Percentiles rank a stretch among this genome's conserved stretches.
Evolutionary conservation across 192 early-diverging fungal genomes (phyloP).

Genomic region (Rhizophlyctis rosea): DNA sequence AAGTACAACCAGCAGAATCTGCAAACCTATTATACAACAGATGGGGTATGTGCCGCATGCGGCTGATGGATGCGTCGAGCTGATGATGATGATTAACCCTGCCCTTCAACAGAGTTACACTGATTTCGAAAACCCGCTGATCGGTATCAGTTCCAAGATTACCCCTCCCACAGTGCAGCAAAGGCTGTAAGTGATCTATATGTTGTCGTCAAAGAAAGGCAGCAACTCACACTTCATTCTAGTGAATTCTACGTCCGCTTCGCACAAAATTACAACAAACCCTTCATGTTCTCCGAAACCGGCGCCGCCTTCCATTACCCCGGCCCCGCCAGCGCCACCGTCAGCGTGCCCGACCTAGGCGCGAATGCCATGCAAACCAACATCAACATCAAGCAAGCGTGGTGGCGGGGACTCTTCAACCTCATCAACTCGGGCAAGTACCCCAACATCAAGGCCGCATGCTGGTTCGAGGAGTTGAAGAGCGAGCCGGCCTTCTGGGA

Average conservation of each 20-base stretch:
- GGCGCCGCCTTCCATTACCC: slow-evolving; percentile 26
- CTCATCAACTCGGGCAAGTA: slow-evolving; percentile 1
- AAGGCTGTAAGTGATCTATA: not conserved
- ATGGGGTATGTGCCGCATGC: slow-evolving; percentile 14
- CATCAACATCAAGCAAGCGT: slow-evolving; percentile 33
- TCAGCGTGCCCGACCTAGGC: not conserved
- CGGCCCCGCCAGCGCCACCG: no score
- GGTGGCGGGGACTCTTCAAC: slow-evolving; percentile 28
- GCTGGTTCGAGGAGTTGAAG: slow-evolving; percentile 44
- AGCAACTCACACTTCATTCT: not conserved
- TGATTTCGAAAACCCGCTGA: slow-evolving; percentile 9
- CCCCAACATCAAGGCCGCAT: slow-evolving; percentile 33
- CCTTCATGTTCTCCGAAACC: slow-evolving; percentile 37
- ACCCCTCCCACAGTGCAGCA: not conserved
- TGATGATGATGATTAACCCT: slow-evolving; percentile 2
- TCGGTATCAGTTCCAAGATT: not conserved
- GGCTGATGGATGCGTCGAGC: slow-evolving; percentile 10
- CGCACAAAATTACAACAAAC: slow-evolving; percentile 25
- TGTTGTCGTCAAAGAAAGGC: not conserved
- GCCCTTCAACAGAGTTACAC: not conserved
- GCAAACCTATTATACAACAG: slow-evolving; percentile 2
- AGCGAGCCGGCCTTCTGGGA: not conserved
- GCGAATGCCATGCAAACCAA: slow-evolving; percentile 1
- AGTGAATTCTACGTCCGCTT: slow-evolving; percentile 35
- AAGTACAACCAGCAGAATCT: not conserved